Evolutionary conservation across 2,329 filamentous ascomycete genomes (phyloP).

Genomic region (Pestalotiopsis sp.): DNA sequence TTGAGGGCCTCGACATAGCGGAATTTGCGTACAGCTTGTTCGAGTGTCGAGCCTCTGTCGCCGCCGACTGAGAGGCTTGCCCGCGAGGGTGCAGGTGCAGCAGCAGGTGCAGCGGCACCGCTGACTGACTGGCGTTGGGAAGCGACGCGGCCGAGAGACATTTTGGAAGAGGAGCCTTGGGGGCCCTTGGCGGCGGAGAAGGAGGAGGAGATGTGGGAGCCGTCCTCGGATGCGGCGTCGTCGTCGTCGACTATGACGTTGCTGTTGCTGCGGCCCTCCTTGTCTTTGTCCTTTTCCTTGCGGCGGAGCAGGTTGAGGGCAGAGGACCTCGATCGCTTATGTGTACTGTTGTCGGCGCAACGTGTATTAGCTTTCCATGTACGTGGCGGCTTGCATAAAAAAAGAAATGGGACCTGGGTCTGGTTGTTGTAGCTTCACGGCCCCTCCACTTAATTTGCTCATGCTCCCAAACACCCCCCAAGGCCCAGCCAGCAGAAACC

Average conservation of each 20-base stretch:
- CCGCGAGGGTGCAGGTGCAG: constrained; percentile 29
- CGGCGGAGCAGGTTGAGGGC: constrained; percentile 56
- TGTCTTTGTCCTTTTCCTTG: constrained; percentile 38
- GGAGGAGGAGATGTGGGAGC: constrained; percentile 2
- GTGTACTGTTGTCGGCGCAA: constrained; percentile 33
- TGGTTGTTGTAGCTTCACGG: not conserved
- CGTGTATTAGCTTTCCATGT: constrained; percentile 13
- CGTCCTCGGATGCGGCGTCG: constrained; percentile 14
- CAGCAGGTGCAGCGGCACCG: not conserved
- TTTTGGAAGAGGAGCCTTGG: constrained; percentile 12
- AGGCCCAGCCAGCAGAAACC: not conserved
- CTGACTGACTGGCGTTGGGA: constrained; percentile 24
- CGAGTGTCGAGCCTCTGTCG: constrained; percentile 64
- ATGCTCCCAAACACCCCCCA: not conserved
- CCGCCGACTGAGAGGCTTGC: constrained; percentile 33
- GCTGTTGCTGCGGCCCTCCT: constrained; percentile 24
- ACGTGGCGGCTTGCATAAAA: constrained; percentile 9
- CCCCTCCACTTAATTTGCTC: not conserved
- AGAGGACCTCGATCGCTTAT: constrained; percentile 44
- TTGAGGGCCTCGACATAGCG: constrained; percentile 90
- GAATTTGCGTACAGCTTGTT: constrained; percentile 94
- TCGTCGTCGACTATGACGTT: constrained; percentile 21
- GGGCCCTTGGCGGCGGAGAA: not conserved
- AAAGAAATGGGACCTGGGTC: not conserved
- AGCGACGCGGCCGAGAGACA: constrained; percentile 22